Evolutionary conservation across 495 filamentous ascomycete genomes (phyloP).

Genomic region (Neurospora sp.): DNA sequence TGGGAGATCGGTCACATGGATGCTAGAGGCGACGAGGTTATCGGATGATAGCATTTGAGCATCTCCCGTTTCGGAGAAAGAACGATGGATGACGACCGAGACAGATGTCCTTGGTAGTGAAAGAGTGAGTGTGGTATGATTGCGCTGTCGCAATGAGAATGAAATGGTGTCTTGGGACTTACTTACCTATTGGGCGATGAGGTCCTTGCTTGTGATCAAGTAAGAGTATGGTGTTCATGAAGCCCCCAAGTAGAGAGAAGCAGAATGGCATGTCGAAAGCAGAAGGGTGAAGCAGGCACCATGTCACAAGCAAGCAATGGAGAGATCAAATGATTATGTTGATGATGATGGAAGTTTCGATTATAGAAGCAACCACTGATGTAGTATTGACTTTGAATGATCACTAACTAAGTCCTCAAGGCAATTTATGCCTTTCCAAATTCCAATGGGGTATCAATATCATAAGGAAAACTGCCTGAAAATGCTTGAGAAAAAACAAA

Average conservation of each 20-base stretch:
- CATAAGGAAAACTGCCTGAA: neutral
- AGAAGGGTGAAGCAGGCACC: neutral
- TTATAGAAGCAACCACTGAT: neutral
- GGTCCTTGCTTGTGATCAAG: too few species aligned
- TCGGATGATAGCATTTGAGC: neutral
- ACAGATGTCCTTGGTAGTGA: neutral
- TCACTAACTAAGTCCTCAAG: neutral
- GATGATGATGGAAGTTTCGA: neutral
- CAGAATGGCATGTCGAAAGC: neutral
- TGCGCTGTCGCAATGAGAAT: neutral
- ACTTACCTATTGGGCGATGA: neutral
- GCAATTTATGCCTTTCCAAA: neutral
- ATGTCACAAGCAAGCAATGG: neutral
- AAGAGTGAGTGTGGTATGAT: neutral
- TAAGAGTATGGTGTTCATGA: too few species aligned
- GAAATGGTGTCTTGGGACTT: neutral
- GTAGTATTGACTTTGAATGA: neutral
- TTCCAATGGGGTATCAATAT: neutral
- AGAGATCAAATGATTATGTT: neutral
- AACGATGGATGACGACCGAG: neutral
- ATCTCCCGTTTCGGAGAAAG: neutral
- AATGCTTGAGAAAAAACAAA: neutral
- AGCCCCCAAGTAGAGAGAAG: neutral
- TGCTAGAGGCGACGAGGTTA: neutral
- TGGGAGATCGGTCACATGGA: neutral